Base-by-base conservation (phyloP, 2,329 filamentous ascomycete species). In the Oidium heveae region DNA sequence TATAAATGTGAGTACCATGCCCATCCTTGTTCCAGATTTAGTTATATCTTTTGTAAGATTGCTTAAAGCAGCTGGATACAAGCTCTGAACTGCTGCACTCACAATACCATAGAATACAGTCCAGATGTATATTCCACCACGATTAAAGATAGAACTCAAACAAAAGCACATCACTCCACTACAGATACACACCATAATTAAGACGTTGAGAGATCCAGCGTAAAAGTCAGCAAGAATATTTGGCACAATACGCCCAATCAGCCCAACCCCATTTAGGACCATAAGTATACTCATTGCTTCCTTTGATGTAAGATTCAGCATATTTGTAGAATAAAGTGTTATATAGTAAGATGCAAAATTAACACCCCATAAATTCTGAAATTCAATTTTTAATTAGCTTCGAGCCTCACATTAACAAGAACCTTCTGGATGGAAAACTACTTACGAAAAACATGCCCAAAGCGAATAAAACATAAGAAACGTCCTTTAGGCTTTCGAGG, bases 11-110 rank as follows among this genome's bases (percentile, higher is more conserved):
- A 77, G 71, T 4, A 72, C 68, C 71, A 76, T 74, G 1, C 75
- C 74, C 64, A 76, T 73, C n/a, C 74, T 66, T n/a, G 73, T 70
- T 0, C 75, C 75, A 4, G 67, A 66, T 62, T 74, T 76, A 57
- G 69, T 70, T 56, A 75, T 56, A 60, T 77, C 72, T 0, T 68
- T 68, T 0, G 72, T 75, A 55, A 78, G 63, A 52, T 69, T 72
- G 41, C 68, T 69, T 28, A 76, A 56, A 0, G 70, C 71, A 0
- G 71, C 71, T 0, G 74, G 74, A 57, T 76, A 76, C 2, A 78
- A 63, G 0, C 68, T 68, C 60, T 76, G 73, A 7, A 76, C 69
- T 0, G 68, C 71, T 0, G 71, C 72, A 1, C 66, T 70, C 2
- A 68, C 65, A 4, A 77, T 62, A 1, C 76, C 75, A 59, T 75